phyloP scores from a whole-genome alignment of 768 basidiomycete species.

The Hortiboletus campestris region DNA sequence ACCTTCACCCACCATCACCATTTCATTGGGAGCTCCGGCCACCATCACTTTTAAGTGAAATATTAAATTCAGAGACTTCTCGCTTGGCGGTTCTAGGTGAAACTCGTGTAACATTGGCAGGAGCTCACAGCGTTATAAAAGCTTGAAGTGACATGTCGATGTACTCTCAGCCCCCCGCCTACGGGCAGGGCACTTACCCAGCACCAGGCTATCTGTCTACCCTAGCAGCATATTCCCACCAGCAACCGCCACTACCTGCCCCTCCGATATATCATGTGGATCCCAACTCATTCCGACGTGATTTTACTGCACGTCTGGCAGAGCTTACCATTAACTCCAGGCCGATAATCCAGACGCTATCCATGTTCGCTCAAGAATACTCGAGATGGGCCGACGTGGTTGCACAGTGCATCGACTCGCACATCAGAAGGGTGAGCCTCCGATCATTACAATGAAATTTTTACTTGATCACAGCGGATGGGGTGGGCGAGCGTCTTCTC shows the following conservation, averaged over 20 bases:
- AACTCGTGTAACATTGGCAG: slow-evolving; percentile 33
- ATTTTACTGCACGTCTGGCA: slow-evolving; percentile 69
- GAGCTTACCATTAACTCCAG: slow-evolving; percentile 93
- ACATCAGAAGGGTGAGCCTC: slow-evolving; percentile 84
- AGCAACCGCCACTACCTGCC: slow-evolving; percentile 42
- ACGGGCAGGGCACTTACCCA: slow-evolving; percentile 56
- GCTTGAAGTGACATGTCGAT: slow-evolving; percentile 53
- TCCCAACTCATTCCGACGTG: slow-evolving; percentile 72
- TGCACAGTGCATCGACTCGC: slow-evolving; percentile 76
- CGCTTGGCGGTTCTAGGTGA: slow-evolving; percentile 32
- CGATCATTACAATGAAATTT: slow-evolving; percentile 20
- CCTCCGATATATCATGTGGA: slow-evolving; percentile 53
- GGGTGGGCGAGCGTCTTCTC: slow-evolving; percentile 24
- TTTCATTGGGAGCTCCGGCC: slow-evolving; percentile 36
- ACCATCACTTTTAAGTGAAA: slow-evolving; percentile 51
- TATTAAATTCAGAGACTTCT: slow-evolving; percentile 40
- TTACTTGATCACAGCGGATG: slow-evolving; percentile 28
- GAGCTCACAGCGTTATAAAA: slow-evolving; percentile 33
- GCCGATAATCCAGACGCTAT: slow-evolving; percentile 89
- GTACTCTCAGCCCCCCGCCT: slow-evolving; percentile 59
- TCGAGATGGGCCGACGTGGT: slow-evolving; percentile 76
- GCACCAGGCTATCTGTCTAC: slow-evolving; percentile 46
- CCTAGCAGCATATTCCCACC: slow-evolving; percentile 46
- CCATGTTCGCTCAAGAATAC: slow-evolving; percentile 89
- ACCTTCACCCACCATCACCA: slow-evolving; percentile 48